phyloP scores from a whole-genome alignment of 2,329 filamentous ascomycete genomes.

The Pseudogymnoascus sp. region DNA sequence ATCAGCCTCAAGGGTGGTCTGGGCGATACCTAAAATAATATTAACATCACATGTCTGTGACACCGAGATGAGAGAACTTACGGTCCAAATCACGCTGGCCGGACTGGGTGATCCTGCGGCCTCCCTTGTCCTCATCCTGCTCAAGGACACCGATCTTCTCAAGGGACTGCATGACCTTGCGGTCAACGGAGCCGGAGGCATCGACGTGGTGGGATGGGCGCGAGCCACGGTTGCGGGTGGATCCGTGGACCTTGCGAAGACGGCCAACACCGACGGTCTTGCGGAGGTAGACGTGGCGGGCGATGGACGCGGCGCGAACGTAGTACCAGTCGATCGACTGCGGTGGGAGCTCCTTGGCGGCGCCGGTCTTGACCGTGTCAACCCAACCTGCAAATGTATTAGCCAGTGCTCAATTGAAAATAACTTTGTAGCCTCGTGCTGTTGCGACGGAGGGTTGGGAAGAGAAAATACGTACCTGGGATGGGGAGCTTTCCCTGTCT shows the following conservation, averaged over 20 bases:
- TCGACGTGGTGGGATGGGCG: slow-evolving; percentile 92
- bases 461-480: slow-evolving; percentile 57
- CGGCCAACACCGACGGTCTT: slow-evolving; percentile 99
- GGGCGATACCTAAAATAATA: slow-evolving; percentile 54
- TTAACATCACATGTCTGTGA: background rate
- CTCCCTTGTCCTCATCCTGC: slow-evolving; percentile 97
- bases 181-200: slow-evolving; percentile 90
- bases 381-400: slow-evolving; percentile 67
- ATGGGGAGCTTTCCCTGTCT: slow-evolving; percentile 88
- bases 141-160: slow-evolving; percentile 99
- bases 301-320: slow-evolving; percentile 84
- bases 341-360: slow-evolving; percentile 93
- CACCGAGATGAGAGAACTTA: too few species aligned
- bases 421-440: background rate
- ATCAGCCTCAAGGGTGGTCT: slow-evolving; percentile 68
- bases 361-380: slow-evolving; percentile 97
- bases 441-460: background rate
- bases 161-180: slow-evolving; percentile 92
- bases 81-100: slow-evolving; percentile 99
- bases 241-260: slow-evolving; percentile 92
- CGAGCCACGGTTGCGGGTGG: slow-evolving; percentile 92
- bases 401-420: background rate
- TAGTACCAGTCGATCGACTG: slow-evolving; percentile 98
- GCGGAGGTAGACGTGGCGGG: slow-evolving; percentile 97
- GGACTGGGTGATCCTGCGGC: slow-evolving; percentile 93